phyloP scores from a whole-genome alignment of 2,329 filamentous ascomycete species.

The Neurospora sp. region DNA sequence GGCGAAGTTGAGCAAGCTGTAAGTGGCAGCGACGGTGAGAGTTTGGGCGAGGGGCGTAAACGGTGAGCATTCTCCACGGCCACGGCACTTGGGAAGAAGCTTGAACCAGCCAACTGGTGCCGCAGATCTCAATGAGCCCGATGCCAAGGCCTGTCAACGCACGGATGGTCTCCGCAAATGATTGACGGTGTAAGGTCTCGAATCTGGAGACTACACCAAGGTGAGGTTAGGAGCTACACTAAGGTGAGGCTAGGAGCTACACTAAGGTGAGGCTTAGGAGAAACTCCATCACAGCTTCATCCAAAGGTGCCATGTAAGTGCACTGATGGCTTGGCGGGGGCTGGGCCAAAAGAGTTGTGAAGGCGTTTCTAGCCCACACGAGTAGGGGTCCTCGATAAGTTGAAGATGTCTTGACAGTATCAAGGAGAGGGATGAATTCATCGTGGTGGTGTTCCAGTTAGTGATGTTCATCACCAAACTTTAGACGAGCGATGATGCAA shows the following conservation, averaged over 20 bases:
- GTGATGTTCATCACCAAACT: background rate
- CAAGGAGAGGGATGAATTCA: background rate
- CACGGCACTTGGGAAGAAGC: background rate
- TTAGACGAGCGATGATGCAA: background rate
- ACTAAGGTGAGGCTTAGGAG: background rate
- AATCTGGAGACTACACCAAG: background rate
- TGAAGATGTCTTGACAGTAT: background rate
- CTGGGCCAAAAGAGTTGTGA: background rate
- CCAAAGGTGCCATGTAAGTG: background rate
- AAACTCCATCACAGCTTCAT: background rate
- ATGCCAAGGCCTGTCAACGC: background rate
- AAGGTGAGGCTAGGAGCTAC: background rate
- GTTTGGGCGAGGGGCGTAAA: background rate
- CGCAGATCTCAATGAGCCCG: background rate
- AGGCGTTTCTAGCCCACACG: too few relatives aligned
- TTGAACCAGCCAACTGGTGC: background rate
- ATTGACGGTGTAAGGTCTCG: background rate
- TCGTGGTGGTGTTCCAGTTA: background rate
- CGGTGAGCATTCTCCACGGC: background rate
- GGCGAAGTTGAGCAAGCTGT: background rate
- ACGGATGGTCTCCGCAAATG: background rate
- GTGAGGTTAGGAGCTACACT: background rate
- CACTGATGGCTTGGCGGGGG: background rate
- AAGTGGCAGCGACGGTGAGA: background rate
- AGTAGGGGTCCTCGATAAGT: background rate